These are phyloP conservation scores for Puccinia coronata DNA, from an alignment of 1,284 basidiomycete genomes.

Conservation along the genomic window DNA sequence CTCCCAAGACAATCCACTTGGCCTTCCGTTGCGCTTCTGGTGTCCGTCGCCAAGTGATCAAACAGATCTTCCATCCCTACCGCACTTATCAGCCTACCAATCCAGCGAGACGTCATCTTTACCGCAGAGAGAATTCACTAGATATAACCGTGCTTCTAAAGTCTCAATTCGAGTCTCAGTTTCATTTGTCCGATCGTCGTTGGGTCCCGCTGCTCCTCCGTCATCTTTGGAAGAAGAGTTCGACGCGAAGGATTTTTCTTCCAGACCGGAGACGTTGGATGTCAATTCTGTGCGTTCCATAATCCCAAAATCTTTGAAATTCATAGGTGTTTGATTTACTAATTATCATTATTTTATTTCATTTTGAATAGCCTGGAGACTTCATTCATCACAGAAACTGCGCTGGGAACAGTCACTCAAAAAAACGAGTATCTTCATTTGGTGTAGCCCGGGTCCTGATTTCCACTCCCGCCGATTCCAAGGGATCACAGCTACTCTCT, in stretches of 20 bases:
- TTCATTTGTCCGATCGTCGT: not conserved
- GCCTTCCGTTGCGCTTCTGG: not conserved
- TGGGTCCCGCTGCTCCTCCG: not conserved
- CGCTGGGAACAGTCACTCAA: not conserved
- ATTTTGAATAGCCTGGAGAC: not conserved
- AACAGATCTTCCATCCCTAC: not conserved
- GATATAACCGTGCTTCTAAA: not conserved
- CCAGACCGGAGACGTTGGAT: not conserved
- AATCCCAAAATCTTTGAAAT: not conserved
- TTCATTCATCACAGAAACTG: constrained; percentile 2
- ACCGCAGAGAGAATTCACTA: not conserved
- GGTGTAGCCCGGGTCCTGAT: not conserved
- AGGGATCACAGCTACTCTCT: not conserved
- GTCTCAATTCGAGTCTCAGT: constrained; percentile 7
- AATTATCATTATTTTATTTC: not conserved
- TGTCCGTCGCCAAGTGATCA: not conserved
- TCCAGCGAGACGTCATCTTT: not conserved
- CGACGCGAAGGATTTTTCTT: not conserved
- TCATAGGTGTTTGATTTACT: no score
- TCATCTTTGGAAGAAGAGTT: not conserved
- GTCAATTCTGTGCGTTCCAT: not conserved
- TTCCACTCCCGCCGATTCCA: not conserved
- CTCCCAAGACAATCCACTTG: not conserved
- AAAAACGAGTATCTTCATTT: not conserved
- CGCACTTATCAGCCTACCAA: not conserved